Base-by-base conservation (phyloP, 2,329 filamentous ascomycete genomes). In the Fusarium scirpi region DNA sequence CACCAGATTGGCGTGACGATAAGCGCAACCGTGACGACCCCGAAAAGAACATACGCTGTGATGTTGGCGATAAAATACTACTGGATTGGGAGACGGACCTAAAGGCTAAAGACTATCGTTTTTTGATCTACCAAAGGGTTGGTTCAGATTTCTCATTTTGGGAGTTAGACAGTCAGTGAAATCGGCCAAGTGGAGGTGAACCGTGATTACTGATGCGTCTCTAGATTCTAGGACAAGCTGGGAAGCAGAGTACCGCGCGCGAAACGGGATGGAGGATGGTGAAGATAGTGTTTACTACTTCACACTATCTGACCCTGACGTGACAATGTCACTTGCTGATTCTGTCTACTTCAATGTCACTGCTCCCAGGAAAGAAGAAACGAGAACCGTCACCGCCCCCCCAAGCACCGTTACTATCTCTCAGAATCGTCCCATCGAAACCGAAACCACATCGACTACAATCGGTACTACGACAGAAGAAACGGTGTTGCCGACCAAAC, bases 11-110 rank as follows among this genome's bases (percentile, higher is more conserved):
- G 41, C 2, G 34, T n/a, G n/a, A 27, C 6, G 3, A 2, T 0
- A 18, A n/a, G 3, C 0, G 46, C 6, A 43, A 56, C 0, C 2
- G 7, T 18, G 0, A 4, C 3, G 24, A 5, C 2, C 7, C 6
- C 0, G 9, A 8, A 2, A 1, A 32, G 2, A 60, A 60, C 9
- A 8, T 11, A 8, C 8, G 8, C 2, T 57, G 27, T 24, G 0
- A 0, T 0, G 43, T 13, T 2, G 58, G 58, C 1, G 8, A 34
- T 2, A 7, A 3, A 1, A 30, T 57, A 3, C 20, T 25, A 6
- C 7, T 25, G 29, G 18, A 53, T 29, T 29, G 27, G 27, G 8
- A 1, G 27, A 58, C 4, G 6, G 25, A 24, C 22, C 22, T 22
- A 22, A 22, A 22, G 22, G 22, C 22, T 22, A 22, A 22, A 22